Conservation (phyloP, 257 asterid species). For the Scutellaria barbata region DNA sequence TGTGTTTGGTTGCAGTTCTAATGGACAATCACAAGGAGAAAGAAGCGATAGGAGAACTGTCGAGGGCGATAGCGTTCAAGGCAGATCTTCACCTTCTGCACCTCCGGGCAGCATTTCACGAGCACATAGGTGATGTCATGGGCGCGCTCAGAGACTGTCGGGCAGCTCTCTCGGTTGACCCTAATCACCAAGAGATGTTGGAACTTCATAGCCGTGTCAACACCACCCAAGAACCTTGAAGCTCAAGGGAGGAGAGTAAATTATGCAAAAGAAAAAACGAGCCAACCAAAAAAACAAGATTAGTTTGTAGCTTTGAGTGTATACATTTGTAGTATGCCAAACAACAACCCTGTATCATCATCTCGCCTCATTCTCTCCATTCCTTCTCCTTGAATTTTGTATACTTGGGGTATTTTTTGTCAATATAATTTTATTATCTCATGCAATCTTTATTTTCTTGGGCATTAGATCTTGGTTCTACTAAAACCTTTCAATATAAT, state of each 20-base stretch:
- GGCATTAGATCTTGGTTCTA: too few species aligned
- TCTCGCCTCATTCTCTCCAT: not conserved
- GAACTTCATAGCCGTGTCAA: constrained; percentile 97
- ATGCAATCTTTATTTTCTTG: constrained; percentile 16
- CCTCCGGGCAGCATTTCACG: constrained; percentile 94
- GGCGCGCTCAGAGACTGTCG: constrained; percentile 94
- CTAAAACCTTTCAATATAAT: too few species aligned
- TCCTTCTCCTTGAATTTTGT: constrained; percentile 41
- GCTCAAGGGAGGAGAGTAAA: constrained; percentile 12
- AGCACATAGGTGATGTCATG: constrained; percentile 82
- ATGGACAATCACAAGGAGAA: constrained; percentile 96
- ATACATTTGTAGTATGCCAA: constrained; percentile 27
- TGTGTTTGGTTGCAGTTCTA: constrained; percentile 51
- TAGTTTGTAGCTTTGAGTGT: constrained; percentile 42
- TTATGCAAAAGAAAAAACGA: not conserved
- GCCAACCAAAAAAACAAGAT: not conserved
- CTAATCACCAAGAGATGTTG: constrained; percentile 97
- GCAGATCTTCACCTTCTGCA: constrained; percentile 96
- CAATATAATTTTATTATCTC: constrained; percentile 39
- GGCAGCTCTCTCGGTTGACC: constrained; percentile 97
- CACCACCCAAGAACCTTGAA: constrained; percentile 84
- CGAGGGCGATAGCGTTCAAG: constrained; percentile 91
- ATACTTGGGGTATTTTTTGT: constrained; percentile 40
- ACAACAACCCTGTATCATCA: constrained; percentile 33
- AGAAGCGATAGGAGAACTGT: constrained; percentile 90